phyloP scores from a whole-genome alignment of 805 yeast genomes.

The Suhomyces vadensis region DNA sequence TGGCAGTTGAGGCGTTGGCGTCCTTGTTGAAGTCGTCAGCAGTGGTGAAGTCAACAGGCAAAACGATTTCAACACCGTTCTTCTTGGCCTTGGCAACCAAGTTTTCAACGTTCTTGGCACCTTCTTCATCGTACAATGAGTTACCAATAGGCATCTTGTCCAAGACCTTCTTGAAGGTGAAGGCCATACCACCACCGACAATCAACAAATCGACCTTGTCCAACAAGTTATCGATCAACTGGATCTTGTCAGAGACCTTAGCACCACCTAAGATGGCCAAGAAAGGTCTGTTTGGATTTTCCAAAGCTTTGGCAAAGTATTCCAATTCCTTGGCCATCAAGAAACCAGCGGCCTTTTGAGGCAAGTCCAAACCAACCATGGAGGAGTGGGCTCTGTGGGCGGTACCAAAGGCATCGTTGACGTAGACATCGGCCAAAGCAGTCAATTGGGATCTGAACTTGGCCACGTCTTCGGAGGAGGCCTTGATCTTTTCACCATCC shows the following conservation, averaged over 20 bases:
- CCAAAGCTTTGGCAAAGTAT: constrained; percentile 97
- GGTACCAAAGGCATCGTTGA: constrained; percentile 98
- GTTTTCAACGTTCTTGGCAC: constrained; percentile 92
- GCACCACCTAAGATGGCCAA: constrained; percentile 99
- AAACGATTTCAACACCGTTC: constrained; percentile 88
- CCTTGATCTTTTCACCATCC: constrained; percentile 92
- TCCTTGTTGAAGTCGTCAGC: constrained; percentile 93
- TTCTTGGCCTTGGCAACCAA: constrained; percentile 95
- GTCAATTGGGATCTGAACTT: constrained; percentile 89
- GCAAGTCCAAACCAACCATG: constrained; percentile 95
- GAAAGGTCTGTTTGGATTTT: constrained; percentile 97
- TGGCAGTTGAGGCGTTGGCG: constrained; percentile 81
- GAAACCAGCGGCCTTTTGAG: constrained; percentile 98
- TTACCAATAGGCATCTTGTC: constrained; percentile 86
- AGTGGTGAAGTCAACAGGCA: constrained; percentile 95
- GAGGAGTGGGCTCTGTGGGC: constrained; percentile 99
- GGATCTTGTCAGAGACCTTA: constrained; percentile 98
- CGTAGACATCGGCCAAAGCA: constrained; percentile 92
- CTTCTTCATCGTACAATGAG: constrained; percentile 90
- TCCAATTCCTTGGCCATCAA: constrained; percentile 95
- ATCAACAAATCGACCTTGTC: constrained; percentile 94
- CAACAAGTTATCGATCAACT: constrained; percentile 92
- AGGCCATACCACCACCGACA: constrained; percentile 99
- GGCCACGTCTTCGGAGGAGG: constrained; percentile 78
- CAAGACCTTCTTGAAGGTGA: constrained; percentile 95